phyloP scores from a whole-genome alignment of 768 basidiomycete genomes.

The Tephrocybe sp. region DNA sequence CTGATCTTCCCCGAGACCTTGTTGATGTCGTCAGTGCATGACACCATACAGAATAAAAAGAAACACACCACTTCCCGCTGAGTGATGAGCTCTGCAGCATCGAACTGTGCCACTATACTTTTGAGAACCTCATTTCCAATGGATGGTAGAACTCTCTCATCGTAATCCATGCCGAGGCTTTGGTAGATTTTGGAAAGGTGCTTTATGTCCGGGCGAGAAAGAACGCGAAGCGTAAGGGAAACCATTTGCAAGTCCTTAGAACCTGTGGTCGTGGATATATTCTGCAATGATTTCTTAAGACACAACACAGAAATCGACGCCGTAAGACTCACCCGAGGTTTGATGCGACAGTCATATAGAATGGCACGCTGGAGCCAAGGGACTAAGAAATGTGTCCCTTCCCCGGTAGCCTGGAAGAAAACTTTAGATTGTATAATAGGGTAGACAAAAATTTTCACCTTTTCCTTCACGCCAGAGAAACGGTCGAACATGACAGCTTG shows the following conservation, averaged over 20 bases:
- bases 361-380: conserved; percentile 97
- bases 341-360: conserved; percentile 96
- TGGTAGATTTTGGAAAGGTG: conserved; percentile 95
- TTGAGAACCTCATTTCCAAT: conserved; percentile 99
- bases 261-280: conserved; percentile 98
- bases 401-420: conserved; percentile 69
- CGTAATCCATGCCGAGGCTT: conserved; percentile 92
- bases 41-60: background rate
- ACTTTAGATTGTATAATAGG: conserved; percentile 6
- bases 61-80: conserved; percentile 91
- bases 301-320: background rate
- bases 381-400: conserved; percentile 95
- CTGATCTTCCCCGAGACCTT: conserved; percentile 91
- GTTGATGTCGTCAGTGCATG: background rate
- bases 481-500: conserved; percentile 98
- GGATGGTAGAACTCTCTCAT: conserved; percentile 95
- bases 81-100: conserved; percentile 95
- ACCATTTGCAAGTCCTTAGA: conserved; percentile 99
- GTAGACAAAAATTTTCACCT: conserved; percentile 42
- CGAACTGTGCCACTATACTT: conserved; percentile 97
- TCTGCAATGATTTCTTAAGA: conserved; percentile 43
- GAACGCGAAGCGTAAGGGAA: conserved; percentile 91
- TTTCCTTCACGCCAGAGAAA: conserved; percentile 86
- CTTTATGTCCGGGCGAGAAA: conserved; percentile 87
- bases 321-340: conserved; percentile 72